Evolutionary conservation across 2,329 filamentous ascomycete species (phyloP), one percentile per base, ranked within the genome.

Genomic region (Chrysosphaeria jannelii): DNA sequence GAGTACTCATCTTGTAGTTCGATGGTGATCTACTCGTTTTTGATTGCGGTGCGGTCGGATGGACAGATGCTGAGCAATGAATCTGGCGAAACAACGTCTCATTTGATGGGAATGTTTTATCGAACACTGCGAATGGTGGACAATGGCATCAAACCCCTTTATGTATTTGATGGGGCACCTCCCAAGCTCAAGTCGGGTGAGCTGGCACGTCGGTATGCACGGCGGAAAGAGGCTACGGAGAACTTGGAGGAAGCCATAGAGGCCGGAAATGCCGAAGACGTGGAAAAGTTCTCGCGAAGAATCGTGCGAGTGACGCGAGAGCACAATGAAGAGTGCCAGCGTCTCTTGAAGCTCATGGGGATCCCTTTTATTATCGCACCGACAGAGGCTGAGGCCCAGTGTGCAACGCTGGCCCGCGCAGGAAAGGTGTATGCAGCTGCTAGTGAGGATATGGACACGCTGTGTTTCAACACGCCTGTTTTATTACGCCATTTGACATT

Each of bases 81-180:
- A 38, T 69, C 67, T 24, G 85, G 85, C 38, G 78, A 93, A 45
- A 97, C 85, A 2, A 97, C 85, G 1, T 97, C 85, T 10, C 85
- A 97, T 43, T 52, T 97, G 10, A 93, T 97, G 79, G 85, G 85
- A 39, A 81, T 97, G 66, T 97, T 97, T 53, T 97, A 97, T 53
- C 79, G 85, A 36, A 97, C 85, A 3, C 57, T 97, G 5, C 78
- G 85, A 36, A 93, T 97, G 50, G 75, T 93, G 38, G 85, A 97
- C 47, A 93, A 91, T 37, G 85, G 85, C 27, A 93, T 97, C 51
- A 97, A 97, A 43, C 85, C 85, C 2, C 60, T 97, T 34, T 97
- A 90, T 44, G 81, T 97, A 27, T 97, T 97, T 42, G 85, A 97
- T 36, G 85, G 85, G 28, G 78, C 79, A 7, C 85, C 85, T 10